Base-by-base conservation (phyloP, 2,329 filamentous ascomycete species). In the Byssothecium circinans region DNA sequence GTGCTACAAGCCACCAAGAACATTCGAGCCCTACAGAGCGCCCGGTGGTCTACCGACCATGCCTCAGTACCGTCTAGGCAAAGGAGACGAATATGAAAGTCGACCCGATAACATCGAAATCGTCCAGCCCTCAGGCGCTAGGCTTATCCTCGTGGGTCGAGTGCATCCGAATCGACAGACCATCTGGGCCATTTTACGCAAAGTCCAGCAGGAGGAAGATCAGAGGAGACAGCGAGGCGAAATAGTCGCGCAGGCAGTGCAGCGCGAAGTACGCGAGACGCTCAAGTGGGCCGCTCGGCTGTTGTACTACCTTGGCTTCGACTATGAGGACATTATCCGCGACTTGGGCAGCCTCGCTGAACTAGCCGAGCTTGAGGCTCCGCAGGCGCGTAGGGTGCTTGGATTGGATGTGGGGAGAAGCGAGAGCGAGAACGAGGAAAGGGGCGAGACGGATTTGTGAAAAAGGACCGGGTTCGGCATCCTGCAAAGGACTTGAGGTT, bases 1-100 rank as follows among this genome's bases (percentile, higher is more conserved):
- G 74, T 70, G 68, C 53, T 60, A 68, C 41, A 49, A 42, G 10
- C 41, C 56, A 2, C 53, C 58, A 12, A 54, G 52, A 17, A 36
- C 36, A 6, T 64, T 63, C 17, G 50, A 55, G 36, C 46, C 65
- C 25, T 68, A 62, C 42, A 52, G 57, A 40, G 60, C 66, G 4
- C 63, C 67, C 27, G 68, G 67, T 39, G 68, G 68, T 33, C 36
- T 70, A 25, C 59, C 60, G n/a, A 59, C 41, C 1, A 68, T 71
- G 65, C 54, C 67, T 25, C 57, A 43, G 32, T 61, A 57, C 45
- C 60, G 55, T 23, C 39, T 58, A n/a, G 54, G 50, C 22, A 65
- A 52, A 45, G 52, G 55, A 1, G 52, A 60, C 19, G 58, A 67
- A 44, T 56, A 57, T 39, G 55, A 61, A 39, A 46, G 52, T 20